Base-by-base conservation (phyloP, 805 yeast genomes). In the Candida bentonensis region DNA sequence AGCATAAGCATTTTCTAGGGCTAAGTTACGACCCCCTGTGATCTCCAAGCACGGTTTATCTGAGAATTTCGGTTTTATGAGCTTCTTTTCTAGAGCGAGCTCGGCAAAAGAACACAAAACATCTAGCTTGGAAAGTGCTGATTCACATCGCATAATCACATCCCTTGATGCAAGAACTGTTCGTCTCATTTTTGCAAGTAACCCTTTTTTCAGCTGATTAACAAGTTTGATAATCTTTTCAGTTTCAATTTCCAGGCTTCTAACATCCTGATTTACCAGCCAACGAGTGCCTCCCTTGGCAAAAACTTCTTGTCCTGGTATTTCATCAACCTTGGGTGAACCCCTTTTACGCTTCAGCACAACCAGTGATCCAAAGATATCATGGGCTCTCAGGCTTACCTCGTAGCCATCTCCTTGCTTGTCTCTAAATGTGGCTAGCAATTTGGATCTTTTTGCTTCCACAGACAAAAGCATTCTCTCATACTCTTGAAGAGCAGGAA, bases 21-120 rank as follows among this genome's bases (percentile, higher is more conserved):
- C 87, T 13, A 84, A 56, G 59, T 92, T 97, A 23, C 96, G 66
- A 0, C 97, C 97, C 1, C 68, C 72, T 1, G 55, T 54, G 7
- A 87, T 72, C 0, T 70, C 64, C 3, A 81, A 64, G 17, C 56
- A 62, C 0, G 68, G 63, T 2, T 73, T 64, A 1, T 71, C 61
- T 25, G 72, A 71, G 21, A 89, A 63, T 7, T 52, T 63, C 0
- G 98, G 98, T 44, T 84, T 64, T 0, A 72, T 76, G 40, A 87
- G 67, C 23, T 73, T 64, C 48, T 72, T 73, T 51, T 85, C 95
- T n/a, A 61, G 57, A 0, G 96, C 81, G 13, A 88, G 62, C 0
- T 63, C 60, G 0, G 94, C 79, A 61, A 92, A 83, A 0, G 94
- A 79, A 11, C 78, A 63, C 1, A 82, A 64, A 0, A 80, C 76